phyloP scores from a whole-genome alignment of 1,284 basidiomycete genomes.

The Earliella scabrosa region DNA sequence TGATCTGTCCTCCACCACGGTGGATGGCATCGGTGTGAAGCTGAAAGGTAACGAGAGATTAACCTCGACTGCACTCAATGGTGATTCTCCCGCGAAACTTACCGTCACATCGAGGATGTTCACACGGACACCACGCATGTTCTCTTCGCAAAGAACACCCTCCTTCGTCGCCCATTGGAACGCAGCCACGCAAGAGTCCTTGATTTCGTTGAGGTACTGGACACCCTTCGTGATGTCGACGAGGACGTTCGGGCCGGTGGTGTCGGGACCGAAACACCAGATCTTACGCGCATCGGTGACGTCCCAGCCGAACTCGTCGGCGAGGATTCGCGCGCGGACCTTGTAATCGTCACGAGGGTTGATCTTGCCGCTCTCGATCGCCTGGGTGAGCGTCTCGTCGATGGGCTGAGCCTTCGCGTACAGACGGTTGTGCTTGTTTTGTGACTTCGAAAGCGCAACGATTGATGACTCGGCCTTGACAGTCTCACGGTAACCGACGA shows the following conservation, averaged over 20 bases:
- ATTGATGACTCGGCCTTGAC: slow-evolving; percentile 97
- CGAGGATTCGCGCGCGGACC: slow-evolving; percentile 92
- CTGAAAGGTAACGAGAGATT: slow-evolving; percentile 41
- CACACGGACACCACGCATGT: slow-evolving; percentile 97
- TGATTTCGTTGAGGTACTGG: slow-evolving; percentile 98
- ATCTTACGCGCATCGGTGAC: slow-evolving; percentile 99
- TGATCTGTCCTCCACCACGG: slow-evolving; percentile 98
- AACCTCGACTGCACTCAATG: not conserved
- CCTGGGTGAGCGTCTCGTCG: slow-evolving; percentile 92
- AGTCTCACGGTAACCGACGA: slow-evolving; percentile 98
- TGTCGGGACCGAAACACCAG: slow-evolving; percentile 99
- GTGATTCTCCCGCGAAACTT: slow-evolving; percentile 34
- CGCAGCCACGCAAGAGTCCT: slow-evolving; percentile 99
- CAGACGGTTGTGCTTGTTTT: slow-evolving; percentile 99
- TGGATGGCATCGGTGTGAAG: slow-evolving; percentile 99
- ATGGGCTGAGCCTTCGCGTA: slow-evolving; percentile 93
- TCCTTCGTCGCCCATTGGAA: slow-evolving; percentile 99
- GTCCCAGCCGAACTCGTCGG: slow-evolving; percentile 98
- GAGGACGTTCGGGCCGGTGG: slow-evolving; percentile 95
- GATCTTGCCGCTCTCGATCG: slow-evolving; percentile 90
- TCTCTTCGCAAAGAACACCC: slow-evolving; percentile 96
- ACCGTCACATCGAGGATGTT: slow-evolving; percentile 97
- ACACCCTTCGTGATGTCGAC: slow-evolving; percentile 99
- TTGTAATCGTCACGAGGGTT: slow-evolving; percentile 98
- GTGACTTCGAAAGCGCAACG: slow-evolving; percentile 97